phyloP scores from a whole-genome alignment of 768 basidiomycete species.

The Stropharia rugosoannulata region DNA sequence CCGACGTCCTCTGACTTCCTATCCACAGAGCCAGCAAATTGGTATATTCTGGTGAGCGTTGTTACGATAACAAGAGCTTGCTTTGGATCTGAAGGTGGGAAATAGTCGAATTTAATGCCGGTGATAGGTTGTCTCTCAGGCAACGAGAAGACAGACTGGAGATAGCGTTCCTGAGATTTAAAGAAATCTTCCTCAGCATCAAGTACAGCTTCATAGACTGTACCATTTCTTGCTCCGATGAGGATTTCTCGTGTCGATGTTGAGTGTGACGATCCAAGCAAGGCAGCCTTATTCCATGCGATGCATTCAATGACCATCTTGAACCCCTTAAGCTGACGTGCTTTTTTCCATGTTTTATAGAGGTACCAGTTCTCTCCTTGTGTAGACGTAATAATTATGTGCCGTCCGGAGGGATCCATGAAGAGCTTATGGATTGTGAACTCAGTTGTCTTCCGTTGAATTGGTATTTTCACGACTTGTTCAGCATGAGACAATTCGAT shows the following conservation, averaged over 20 bases:
- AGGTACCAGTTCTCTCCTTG: constrained; percentile 96
- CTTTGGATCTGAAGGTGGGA: constrained; percentile 61
- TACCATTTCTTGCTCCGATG: constrained; percentile 82
- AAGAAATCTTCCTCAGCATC: constrained; percentile 92
- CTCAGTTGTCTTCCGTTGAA: constrained; percentile 73
- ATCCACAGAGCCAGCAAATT: constrained; percentile 74
- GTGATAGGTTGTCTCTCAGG: constrained; percentile 83
- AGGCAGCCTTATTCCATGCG: constrained; percentile 81
- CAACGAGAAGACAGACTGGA: constrained; percentile 71
- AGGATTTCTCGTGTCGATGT: constrained; percentile 84
- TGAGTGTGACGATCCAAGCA: constrained; percentile 62
- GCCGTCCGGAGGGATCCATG: constrained; percentile 90
- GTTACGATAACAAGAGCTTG: constrained; percentile 75
- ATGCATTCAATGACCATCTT: constrained; percentile 89
- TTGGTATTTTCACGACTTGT: constrained; percentile 78
- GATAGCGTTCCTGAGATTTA: constrained; percentile 82
- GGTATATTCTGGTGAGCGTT: constrained; percentile 87
- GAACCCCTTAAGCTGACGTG: constrained; percentile 73
- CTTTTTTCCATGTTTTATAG: constrained; percentile 79
- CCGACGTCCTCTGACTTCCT: constrained; percentile 72
- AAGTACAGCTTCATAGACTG: constrained; percentile 84
- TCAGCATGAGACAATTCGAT: constrained; percentile 90
- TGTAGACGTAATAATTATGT: constrained; percentile 81
- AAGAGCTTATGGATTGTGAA: constrained; percentile 82
- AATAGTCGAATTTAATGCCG: constrained; percentile 81